Evolutionary conservation across 129 eudicot species (phyloP), one percentile per base, ranked within the genome.

Genomic region (Smallanthus sonchifolius): DNA sequence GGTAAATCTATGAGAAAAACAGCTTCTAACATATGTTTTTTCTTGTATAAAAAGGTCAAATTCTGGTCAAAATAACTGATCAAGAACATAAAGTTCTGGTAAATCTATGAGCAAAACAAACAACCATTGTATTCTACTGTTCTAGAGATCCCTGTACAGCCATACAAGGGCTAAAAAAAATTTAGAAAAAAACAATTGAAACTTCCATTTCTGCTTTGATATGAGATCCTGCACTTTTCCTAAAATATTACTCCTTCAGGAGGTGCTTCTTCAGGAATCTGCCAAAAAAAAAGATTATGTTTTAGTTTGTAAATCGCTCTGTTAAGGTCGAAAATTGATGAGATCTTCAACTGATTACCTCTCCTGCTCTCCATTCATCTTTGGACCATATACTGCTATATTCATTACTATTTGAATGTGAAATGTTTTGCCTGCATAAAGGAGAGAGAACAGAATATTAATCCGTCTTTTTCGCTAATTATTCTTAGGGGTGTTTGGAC

Each of bases 231-330:
- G 60, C 14, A 2, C 20, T 52, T 47, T 35, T 28, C 56, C 85
- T 84, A 87, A 67, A 39, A 73, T 35, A 85, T 75, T 35, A 76
- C 82, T 72, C 44, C 73, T 52, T 63, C 83, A 11, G 96, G 89
- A 72, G 96, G 96, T 28, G 87, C 89, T 80, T 86, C 87, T 67
- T 89, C 96, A 16, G 96, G 96, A 52, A 89, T 89, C 96, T 89
- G 96, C 67, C 80, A 62, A 70, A 28, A 14, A 0, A 42, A 49
- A 35, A 6, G 59, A 30, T 20, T 1, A 66, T 14, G 19, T 42
- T 77, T 15, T 59, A 48, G 52, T 45, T 61, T 28, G 36, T 51
- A 35, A 16, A 70, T 70, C 36, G 1, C 64, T 69, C 9, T 16
- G 16, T 37, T 52, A 11, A 7, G 16, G 10, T 13, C 10, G 39